phyloP scores from a whole-genome alignment of 345 rosid species.

The Fremontodendron californicum region DNA sequence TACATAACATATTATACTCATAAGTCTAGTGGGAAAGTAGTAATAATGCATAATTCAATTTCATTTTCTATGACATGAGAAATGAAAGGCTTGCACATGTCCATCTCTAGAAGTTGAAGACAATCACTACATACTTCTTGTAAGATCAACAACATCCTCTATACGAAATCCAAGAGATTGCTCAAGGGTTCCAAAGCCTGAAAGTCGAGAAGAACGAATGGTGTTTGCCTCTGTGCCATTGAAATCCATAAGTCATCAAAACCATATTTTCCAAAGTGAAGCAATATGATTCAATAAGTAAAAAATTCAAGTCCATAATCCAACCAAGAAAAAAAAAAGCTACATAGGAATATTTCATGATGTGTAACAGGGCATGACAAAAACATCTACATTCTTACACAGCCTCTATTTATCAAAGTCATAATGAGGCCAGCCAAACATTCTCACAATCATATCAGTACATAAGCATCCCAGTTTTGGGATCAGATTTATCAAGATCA shows the following conservation, averaged over 20 bases:
- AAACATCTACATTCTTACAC: not conserved
- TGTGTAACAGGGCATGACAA: not conserved
- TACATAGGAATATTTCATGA: not conserved
- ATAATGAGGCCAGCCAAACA: not conserved
- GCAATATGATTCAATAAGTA: slow-evolving; percentile 4
- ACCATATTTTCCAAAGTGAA: slow-evolving; percentile 4
- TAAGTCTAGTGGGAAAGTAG: not conserved
- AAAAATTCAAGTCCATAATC: not conserved
- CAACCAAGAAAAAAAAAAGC: not conserved
- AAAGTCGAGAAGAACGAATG: slow-evolving; percentile 34
- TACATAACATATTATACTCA: not conserved
- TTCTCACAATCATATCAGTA: not conserved
- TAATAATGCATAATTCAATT: not conserved
- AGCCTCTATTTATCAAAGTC: not conserved
- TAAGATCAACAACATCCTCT: slow-evolving; percentile 47
- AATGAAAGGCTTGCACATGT: not conserved
- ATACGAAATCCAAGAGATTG: slow-evolving; percentile 46
- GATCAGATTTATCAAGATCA: not conserved
- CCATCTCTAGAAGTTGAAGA: not conserved
- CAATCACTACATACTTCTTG: slow-evolving; percentile 38
- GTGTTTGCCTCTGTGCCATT: slow-evolving; percentile 41
- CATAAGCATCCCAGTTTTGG: not conserved
- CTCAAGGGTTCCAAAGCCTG: slow-evolving; percentile 44
- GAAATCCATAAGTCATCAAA: slow-evolving; percentile 23
- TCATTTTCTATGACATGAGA: not conserved